These are phyloP conservation scores for Triticum urartu DNA, from an alignment of 176 grass and related monocot genomes.

Conservation along the genomic window DNA sequence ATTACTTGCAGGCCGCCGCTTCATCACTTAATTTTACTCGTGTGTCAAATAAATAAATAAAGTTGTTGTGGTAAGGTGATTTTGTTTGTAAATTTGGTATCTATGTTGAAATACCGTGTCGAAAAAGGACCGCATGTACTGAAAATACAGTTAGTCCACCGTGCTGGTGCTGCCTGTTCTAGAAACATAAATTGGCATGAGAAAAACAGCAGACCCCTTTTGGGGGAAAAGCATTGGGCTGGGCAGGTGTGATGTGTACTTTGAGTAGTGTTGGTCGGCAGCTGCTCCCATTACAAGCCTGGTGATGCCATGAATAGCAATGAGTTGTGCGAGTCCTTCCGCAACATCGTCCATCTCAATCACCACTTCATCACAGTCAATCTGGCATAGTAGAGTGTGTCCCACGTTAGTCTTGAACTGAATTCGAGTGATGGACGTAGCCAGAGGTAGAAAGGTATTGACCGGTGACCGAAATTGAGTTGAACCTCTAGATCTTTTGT, in stretches of 20 bases:
- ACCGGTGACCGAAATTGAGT: background rate
- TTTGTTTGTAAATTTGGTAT: background rate
- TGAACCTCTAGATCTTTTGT: constrained; percentile 28
- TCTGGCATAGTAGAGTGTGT: constrained; percentile 20
- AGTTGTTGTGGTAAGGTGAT: background rate
- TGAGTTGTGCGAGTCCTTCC: constrained; percentile 45
- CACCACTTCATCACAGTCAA: constrained; percentile 40
- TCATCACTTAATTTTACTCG: background rate
- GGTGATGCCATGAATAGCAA: constrained; percentile 40
- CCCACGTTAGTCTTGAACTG: background rate
- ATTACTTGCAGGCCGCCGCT: background rate
- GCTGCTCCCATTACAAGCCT: constrained; percentile 68
- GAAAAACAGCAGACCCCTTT: background rate
- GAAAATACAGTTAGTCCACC: background rate
- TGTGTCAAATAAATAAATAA: background rate
- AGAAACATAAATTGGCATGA: background rate
- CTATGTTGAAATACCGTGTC: background rate
- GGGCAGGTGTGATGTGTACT: constrained; percentile 35
- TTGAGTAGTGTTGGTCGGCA: constrained; percentile 50
- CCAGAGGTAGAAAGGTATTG: background rate
- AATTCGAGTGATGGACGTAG: too few species aligned
- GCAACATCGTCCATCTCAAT: constrained; percentile 55
- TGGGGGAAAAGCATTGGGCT: background rate
- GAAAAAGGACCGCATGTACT: background rate
- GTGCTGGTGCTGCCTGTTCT: too few species aligned